Conservation (phyloP, 2,329 filamentous ascomycete genomes). For the Curvularia sp. region DNA sequence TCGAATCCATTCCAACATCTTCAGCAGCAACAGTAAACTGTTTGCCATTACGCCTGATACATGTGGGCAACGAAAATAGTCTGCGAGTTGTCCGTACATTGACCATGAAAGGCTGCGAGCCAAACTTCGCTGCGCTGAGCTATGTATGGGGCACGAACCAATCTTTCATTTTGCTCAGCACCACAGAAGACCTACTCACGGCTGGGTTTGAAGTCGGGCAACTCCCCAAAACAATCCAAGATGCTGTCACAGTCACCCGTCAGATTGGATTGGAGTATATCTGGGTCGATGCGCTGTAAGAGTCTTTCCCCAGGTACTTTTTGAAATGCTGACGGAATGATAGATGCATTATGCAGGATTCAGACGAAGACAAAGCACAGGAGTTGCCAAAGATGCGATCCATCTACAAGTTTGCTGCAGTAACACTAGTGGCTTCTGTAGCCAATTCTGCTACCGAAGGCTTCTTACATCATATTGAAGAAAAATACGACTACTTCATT, state of each 20-base stretch:
- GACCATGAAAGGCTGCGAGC: neutral
- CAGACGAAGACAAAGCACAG: slow-evolving; percentile 11
- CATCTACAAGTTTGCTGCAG: slow-evolving; percentile 16
- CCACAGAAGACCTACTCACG: neutral
- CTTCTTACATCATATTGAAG: slow-evolving; percentile 12
- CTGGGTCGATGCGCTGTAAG: slow-evolving; percentile 24
- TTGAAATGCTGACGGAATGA: neutral
- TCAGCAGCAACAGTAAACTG: neutral
- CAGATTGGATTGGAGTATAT: slow-evolving; percentile 14
- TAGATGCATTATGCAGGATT: slow-evolving; percentile 21
- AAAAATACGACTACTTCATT: slow-evolving; percentile 12
- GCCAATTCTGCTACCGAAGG: slow-evolving; percentile 16
- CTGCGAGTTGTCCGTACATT: neutral
- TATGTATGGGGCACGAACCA: slow-evolving; percentile 17
- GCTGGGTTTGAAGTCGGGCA: slow-evolving; percentile 3
- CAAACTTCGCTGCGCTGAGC: slow-evolving; percentile 13
- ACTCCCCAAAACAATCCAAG: slow-evolving; percentile 20
- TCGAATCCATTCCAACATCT: neutral
- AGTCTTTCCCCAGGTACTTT: neutral
- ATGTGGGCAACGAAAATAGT: neutral
- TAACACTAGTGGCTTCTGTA: slow-evolving; percentile 15
- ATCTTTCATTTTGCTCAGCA: slow-evolving; percentile 6
- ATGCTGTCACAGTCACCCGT: slow-evolving; percentile 18
- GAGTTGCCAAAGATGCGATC: slow-evolving; percentile 18
- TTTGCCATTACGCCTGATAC: slow-evolving; percentile 3